Evolutionary conservation across 768 basidiomycete species (phyloP), one percentile per base, ranked within the genome.

Genomic region (Atractiella rhizophila): DNA sequence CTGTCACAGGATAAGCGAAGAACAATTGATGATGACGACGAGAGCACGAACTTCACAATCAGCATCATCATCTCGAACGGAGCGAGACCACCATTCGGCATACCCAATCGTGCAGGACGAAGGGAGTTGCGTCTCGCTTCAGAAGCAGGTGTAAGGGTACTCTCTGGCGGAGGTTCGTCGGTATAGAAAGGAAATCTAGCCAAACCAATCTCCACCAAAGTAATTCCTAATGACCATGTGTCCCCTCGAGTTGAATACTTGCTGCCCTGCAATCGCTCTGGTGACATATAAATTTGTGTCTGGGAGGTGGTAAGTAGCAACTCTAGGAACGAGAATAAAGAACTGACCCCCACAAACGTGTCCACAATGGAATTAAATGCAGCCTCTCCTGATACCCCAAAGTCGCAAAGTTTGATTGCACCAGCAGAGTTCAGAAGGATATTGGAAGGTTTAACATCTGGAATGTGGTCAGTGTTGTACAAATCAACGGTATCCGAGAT

Each of bases 361-460:
- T 98, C 86, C 27, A 91, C 91, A 48, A 96, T 88, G 7, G 82
- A 88, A 62, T 96, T 96, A 62, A 96, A 88, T n/a, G n/a, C n/a
- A 53, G 96, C 68, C 56, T 98, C 86, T 5, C 88, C 88, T 8
- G 85, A 91, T 0, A 96, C 83, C n/a, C 91, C 91, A 58, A 98
- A 98, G 57, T 98, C 91, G 56, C 85, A 91, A 1, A 98, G 68
- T 60, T 96, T 96, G 57, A 96, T 67, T 44, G 81, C 65, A 5
- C 91, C 91, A 47, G 72, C 77, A 48, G 64, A 64, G 60, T 85
- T 94, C 46, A 88, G 70, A 16, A 98, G 71, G 2, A 96, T 75
- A 57, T 88, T 88, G 16, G 83, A 79, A 18, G 82, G 82, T 54
- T 86, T 88, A 60, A 88, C 83, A 57, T 88, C 82, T 58, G 42